Base-by-base conservation (phyloP, 1,284 basidiomycete genomes). In the Cryptococcus depauperatus region DNA sequence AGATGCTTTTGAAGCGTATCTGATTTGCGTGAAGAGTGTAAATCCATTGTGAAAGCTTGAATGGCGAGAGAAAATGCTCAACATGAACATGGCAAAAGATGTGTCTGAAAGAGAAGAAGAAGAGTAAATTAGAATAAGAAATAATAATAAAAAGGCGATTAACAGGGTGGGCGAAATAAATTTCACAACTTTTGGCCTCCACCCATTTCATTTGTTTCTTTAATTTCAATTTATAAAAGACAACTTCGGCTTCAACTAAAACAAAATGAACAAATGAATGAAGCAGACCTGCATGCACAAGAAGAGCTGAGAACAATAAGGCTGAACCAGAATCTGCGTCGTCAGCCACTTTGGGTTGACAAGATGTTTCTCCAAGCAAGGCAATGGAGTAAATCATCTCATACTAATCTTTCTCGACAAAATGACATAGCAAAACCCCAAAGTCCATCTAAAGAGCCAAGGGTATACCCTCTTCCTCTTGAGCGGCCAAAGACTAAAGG, bases 1-100 rank as follows among this genome's bases (percentile, higher is more conserved):
- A 44, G 89, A 90, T 43, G 87, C 82, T 72, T 96, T 96, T 44
- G 92, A 95, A 35, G 91, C 88, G 19, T 85, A 92, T 68, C 91
- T 82, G 2, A 52, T 35, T 37, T 52, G 50, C 9, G 25, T 47
- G 6, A 30, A 28, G 10, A 52, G 32, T 11, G 40, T n/a, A n/a
- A n/a, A n/a, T n/a, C n/a, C n/a, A n/a, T n/a, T n/a, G n/a, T n/a
- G n/a, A n/a, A n/a, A 13, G 18, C 45, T 47, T 16, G 18, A 30
- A 19, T 16, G 25, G 23, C 11, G 8, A 44, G 41, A 38, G 35
- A n/a, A n/a, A n/a, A n/a, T n/a, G n/a, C n/a, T n/a, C n/a, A n/a
- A n/a, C n/a, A n/a, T n/a, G n/a, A n/a, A n/a, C n/a, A n/a, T n/a
- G n/a, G n/a, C n/a, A n/a, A n/a, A n/a, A n/a, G n/a, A n/a, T n/a